A percentile compares a stretch with the other conserved stretches of the same genome.
Conservation (phyloP, 129 eudicot genomes). For the Flaveria brownii region DNA sequence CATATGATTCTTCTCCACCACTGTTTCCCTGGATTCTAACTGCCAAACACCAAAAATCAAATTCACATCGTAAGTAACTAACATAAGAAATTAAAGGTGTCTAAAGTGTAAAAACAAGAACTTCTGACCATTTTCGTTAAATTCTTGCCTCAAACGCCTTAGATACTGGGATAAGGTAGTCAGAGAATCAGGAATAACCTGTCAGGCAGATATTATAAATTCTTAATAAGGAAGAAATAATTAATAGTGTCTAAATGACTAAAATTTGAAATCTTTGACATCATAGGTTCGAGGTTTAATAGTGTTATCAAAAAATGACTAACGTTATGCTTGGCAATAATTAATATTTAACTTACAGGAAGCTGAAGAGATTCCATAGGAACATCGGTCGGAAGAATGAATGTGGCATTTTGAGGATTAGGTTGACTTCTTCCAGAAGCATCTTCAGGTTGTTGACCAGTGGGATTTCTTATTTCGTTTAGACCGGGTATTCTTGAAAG, state of each 20-base stretch:
- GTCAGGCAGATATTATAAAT: constrained; percentile 15
- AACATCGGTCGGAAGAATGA: constrained; percentile 43
- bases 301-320: not conserved
- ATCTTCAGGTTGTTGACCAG: constrained; percentile 52
- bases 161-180: constrained; percentile 75
- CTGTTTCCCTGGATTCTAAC: constrained; percentile 44
- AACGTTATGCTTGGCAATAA: not conserved
- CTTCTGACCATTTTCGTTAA: constrained; percentile 56
- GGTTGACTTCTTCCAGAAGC: constrained; percentile 46
- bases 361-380: constrained; percentile 60
- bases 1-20: constrained; percentile 41
- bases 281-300: not conserved
- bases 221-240: constrained; percentile 6
- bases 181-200: constrained; percentile 92
- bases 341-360: constrained; percentile 42
- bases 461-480: constrained; percentile 47
- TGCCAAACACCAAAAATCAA: constrained; percentile 39
- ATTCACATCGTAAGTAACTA: not conserved
- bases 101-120: constrained; percentile 4
- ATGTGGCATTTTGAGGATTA: constrained; percentile 30
- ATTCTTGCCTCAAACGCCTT: constrained; percentile 69
- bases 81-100: not conserved
- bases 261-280: constrained; percentile 1
- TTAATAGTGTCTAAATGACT: not conserved
- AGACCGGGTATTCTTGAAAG: constrained; percentile 49